Evolutionary conservation across 805 yeast genomes (phyloP).

Genomic region (Scheffersomyces stipitis): DNA sequence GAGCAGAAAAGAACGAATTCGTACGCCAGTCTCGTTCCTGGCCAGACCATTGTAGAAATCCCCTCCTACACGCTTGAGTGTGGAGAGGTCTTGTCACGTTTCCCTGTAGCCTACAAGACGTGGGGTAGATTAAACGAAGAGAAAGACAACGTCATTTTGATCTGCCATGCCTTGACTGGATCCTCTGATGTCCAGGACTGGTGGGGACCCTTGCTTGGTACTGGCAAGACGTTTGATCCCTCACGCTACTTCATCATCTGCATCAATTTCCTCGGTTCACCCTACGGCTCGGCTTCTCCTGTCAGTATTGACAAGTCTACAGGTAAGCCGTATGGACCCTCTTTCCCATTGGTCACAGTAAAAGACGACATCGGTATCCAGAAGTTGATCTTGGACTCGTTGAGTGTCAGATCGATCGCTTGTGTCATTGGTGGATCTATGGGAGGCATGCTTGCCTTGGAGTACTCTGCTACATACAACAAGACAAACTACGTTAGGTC

Average conservation of each 20-base stretch:
- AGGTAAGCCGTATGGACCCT: slow-evolving; percentile 83
- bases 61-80: slow-evolving; percentile 78
- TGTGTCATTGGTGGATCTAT: slow-evolving; percentile 94
- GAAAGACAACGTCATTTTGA: slow-evolving; percentile 78
- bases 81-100: slow-evolving; percentile 67
- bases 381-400: slow-evolving; percentile 67
- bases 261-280: slow-evolving; percentile 91
- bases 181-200: slow-evolving; percentile 94
- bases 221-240: slow-evolving; percentile 87
- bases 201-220: slow-evolving; percentile 97
- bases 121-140: slow-evolving; percentile 83
- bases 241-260: slow-evolving; percentile 83
- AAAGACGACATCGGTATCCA: slow-evolving; percentile 89
- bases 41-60: slow-evolving; percentile 75
- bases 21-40: slow-evolving; percentile 65
- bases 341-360: slow-evolving; percentile 90
- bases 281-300: slow-evolving; percentile 95
- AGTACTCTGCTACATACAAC: slow-evolving; percentile 67
- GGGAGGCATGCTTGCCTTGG: slow-evolving; percentile 98
- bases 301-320: slow-evolving; percentile 77
- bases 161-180: slow-evolving; percentile 95
- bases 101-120: slow-evolving; percentile 93
- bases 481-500: slow-evolving; percentile 65
- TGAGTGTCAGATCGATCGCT: slow-evolving; percentile 80
- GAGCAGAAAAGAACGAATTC: slow-evolving; percentile 59